Evolutionary conservation across 2,329 filamentous ascomycete species (phyloP).

Genomic region (Aureobasidium vineae): DNA sequence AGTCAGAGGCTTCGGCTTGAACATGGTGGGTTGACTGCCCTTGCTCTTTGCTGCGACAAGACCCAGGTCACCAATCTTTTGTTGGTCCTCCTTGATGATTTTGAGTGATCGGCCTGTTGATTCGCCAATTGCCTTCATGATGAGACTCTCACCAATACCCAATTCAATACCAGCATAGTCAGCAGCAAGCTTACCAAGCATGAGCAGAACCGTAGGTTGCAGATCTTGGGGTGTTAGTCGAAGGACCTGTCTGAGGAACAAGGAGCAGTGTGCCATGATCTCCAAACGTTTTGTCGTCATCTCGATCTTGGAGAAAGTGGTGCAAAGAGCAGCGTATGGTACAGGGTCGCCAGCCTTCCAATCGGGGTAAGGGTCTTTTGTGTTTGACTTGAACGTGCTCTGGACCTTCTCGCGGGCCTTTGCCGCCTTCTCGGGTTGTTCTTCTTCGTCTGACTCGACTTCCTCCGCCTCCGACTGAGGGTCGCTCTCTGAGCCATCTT

Average conservation of each 20-base stretch:
- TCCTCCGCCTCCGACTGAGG: constrained; percentile 40
- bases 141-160: constrained; percentile 96
- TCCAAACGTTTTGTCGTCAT: constrained; percentile 88
- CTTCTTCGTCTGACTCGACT: constrained; percentile 51
- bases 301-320: constrained; percentile 91
- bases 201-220: constrained; percentile 82
- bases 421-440: constrained; percentile 68
- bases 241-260: constrained; percentile 92
- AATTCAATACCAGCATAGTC: constrained; percentile 96
- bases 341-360: constrained; percentile 88
- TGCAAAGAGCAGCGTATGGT: constrained; percentile 91
- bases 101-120: constrained; percentile 82
- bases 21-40: constrained; percentile 95
- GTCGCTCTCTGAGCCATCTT: constrained; percentile 29
- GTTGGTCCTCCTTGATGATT: constrained; percentile 93
- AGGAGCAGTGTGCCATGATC: constrained; percentile 83
- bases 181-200: constrained; percentile 97
- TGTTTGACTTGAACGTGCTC: constrained; percentile 65
- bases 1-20: constrained; percentile 90
- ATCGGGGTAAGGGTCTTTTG: constrained; percentile 85
- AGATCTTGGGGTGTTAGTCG: constrained; percentile 85
- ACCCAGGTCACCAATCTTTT: constrained; percentile 93
- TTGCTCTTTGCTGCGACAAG: constrained; percentile 94
- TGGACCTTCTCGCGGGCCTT: constrained; percentile 81
- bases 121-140: constrained; percentile 98